phyloP scores from a whole-genome alignment of 176 grass and related monocot species.

The Elaeis guineensis region DNA sequence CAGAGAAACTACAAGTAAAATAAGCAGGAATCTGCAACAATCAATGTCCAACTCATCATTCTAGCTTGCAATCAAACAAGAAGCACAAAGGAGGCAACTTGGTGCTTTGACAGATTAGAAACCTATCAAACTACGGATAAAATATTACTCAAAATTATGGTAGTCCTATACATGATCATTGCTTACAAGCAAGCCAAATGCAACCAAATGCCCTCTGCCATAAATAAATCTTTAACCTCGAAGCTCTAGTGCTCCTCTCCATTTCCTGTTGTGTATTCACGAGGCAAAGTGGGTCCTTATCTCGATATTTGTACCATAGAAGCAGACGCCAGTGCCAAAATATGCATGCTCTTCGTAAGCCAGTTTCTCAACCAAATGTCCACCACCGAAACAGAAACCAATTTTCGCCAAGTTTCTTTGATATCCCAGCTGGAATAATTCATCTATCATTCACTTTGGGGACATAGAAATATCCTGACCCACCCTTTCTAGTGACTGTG shows the following conservation, averaged over 20 bases:
- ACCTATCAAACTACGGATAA: no score
- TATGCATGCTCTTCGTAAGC: slow-evolving; percentile 35
- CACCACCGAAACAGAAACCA: slow-evolving; percentile 76
- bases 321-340: slow-evolving; percentile 68
- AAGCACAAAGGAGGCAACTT: no score
- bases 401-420: slow-evolving; percentile 54
- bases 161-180: no score
- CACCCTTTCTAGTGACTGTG: slow-evolving; percentile 26
- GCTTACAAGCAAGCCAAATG: no score
- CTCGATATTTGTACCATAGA: slow-evolving; percentile 65
- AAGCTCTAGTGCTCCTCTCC: slow-evolving; percentile 32
- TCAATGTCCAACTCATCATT: no score
- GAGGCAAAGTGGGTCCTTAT: slow-evolving; percentile 51
- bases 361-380: slow-evolving; percentile 48
- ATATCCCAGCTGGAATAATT: slow-evolving; percentile 43
- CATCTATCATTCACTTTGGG: slow-evolving; percentile 61
- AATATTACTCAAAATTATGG: no score
- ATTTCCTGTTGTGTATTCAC: slow-evolving; percentile 49
- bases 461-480: slow-evolving; percentile 52
- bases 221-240: slow-evolving; percentile 43
- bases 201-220: slow-evolving; percentile 39
- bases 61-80: no score
- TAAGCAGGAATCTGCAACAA: no score
- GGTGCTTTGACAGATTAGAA: no score
- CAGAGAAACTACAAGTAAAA: no score